These are phyloP conservation scores for Neurospora sp. DNA, from an alignment of 495 filamentous ascomycete species.

Conservation along the genomic window DNA sequence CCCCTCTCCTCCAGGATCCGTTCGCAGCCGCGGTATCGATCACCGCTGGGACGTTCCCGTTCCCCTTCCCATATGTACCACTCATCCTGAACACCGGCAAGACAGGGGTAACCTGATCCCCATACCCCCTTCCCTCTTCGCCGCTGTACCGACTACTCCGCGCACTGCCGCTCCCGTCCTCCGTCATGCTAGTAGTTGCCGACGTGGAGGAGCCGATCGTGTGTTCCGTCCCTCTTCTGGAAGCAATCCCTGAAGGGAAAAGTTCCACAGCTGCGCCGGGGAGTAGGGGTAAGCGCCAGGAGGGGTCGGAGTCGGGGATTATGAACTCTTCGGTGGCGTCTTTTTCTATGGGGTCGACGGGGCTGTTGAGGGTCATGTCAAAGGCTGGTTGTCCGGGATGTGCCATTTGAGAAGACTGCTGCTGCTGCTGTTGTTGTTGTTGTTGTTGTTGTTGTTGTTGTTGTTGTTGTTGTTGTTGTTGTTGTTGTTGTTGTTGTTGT, in stretches of 20 bases:
- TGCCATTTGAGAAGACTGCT: not conserved
- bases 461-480: not conserved
- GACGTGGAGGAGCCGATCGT: not conserved
- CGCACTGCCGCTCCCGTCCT: not conserved
- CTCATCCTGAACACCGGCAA: not conserved
- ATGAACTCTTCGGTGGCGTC: not conserved
- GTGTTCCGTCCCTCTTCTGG: not conserved
- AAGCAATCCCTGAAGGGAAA: not conserved
- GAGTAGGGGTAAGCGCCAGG: not conserved
- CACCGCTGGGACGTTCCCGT: not conserved
- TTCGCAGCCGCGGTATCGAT: not conserved
- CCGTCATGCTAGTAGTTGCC: not conserved
- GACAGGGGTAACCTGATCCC: not conserved
- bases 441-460: not conserved
- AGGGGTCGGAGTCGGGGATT: not conserved
- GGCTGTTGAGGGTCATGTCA: not conserved
- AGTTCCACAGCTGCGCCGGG: not conserved
- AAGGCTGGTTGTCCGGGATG: not conserved
- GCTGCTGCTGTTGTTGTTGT: not conserved
- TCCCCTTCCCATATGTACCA: not conserved
- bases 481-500: not conserved
- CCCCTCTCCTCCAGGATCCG: not conserved
- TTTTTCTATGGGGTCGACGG: not conserved
- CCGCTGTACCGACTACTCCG: not conserved
- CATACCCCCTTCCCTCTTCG: not conserved